These are phyloP conservation scores for Podospora anserina DNA, from an alignment of 495 filamentous ascomycete genomes.

Conservation along the genomic window DNA sequence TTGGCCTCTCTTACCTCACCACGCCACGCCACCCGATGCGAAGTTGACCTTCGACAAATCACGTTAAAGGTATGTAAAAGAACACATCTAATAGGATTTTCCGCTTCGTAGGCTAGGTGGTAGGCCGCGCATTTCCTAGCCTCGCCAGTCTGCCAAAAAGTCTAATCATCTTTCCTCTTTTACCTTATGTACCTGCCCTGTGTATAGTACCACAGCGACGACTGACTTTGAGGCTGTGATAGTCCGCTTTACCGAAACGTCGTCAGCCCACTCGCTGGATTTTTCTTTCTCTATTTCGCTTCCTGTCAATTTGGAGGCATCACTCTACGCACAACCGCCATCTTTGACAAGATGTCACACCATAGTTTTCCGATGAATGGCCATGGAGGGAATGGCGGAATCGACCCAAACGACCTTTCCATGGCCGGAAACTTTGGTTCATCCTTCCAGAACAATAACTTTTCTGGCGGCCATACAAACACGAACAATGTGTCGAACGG, in stretches of 20 bases:
- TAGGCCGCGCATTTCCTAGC: neutral
- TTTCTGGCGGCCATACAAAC: conserved; percentile 19
- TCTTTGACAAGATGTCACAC: conserved; percentile 46
- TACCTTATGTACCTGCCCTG: too few relatives aligned
- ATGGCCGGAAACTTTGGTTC: conserved; percentile 52
- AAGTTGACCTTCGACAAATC: neutral
- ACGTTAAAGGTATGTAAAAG: neutral
- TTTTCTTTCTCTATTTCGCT: neutral
- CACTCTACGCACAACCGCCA: neutral
- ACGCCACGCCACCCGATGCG: neutral
- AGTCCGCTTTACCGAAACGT: neutral
- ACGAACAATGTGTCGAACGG: conserved; percentile 35
- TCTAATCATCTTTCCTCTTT: neutral
- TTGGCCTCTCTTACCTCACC: neutral
- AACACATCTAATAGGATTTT: neutral
- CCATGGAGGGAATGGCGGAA: conserved; percentile 54
- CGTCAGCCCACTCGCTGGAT: neutral
- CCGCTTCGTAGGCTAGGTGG: neutral
- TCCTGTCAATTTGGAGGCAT: neutral
- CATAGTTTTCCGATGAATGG: conserved; percentile 64
- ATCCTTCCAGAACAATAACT: conserved; percentile 42
- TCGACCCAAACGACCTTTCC: conserved; percentile 84
- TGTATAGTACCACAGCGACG: neutral
- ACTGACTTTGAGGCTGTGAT: neutral
- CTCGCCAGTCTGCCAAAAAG: neutral